Percentiles rank a stretch among this genome's conserved stretches.
Conservation (phyloP, 768 basidiomycete genomes). For the Hericium coralloides region DNA sequence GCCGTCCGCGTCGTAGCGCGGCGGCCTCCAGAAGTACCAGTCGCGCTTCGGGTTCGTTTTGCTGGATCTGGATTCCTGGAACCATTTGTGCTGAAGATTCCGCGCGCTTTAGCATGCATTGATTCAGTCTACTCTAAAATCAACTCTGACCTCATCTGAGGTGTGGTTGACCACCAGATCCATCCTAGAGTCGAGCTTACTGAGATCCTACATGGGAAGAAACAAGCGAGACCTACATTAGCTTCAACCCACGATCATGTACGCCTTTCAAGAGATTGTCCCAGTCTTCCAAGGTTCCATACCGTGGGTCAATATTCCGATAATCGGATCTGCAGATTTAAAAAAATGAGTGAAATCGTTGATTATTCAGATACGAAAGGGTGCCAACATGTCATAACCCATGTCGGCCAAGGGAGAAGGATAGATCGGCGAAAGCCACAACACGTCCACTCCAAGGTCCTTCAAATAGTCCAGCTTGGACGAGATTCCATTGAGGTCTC, state of each 20-base stretch:
- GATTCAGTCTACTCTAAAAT: too few species aligned
- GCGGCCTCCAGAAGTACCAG: constrained; percentile 72
- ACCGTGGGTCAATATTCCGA: constrained; percentile 50
- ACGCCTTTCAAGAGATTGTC: constrained; percentile 42
- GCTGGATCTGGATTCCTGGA: constrained; percentile 46
- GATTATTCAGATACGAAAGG: neutral
- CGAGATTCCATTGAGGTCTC: constrained; percentile 60
- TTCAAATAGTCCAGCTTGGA: constrained; percentile 61
- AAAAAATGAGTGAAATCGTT: neutral
- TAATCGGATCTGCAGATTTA: constrained; percentile 57
- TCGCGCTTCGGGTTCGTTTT: constrained; percentile 51
- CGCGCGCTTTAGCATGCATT: constrained; percentile 1
- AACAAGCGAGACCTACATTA: constrained; percentile 37
- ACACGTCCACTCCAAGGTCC: constrained; percentile 53
- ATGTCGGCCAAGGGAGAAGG: constrained; percentile 60
- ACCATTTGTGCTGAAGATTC: constrained; percentile 58
- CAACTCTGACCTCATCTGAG: constrained; percentile 43
- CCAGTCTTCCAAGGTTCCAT: constrained; percentile 57
- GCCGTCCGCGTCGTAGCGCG: constrained; percentile 42
- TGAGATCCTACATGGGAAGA: neutral
- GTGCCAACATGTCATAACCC: constrained; percentile 60
- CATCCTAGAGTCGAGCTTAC: constrained; percentile 36
- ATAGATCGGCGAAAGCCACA: constrained; percentile 72
- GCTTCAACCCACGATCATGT: constrained; percentile 59
- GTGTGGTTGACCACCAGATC: constrained; percentile 73